These are phyloP conservation scores for Yamadazyma songkhlaensis DNA, from an alignment of 1,139 yeast genomes.

Conservation along the genomic window DNA sequence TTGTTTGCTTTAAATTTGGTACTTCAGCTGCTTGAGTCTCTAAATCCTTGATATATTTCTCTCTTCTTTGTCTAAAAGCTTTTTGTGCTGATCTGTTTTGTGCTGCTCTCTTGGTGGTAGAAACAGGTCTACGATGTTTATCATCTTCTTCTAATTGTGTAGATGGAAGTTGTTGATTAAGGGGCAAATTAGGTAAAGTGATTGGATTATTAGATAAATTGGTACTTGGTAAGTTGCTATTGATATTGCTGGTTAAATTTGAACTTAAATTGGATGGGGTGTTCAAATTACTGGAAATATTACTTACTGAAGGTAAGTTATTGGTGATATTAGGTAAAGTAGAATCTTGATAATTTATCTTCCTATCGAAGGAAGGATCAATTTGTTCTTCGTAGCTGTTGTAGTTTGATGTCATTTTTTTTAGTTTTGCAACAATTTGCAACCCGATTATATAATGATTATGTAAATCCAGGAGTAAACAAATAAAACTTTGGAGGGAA, in stretches of 20 bases:
- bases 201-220: neutral
- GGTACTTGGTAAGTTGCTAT: neutral
- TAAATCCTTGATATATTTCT: conserved; percentile 70
- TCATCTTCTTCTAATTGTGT: neutral
- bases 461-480: conserved; percentile 3
- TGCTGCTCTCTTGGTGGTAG: conserved; percentile 76
- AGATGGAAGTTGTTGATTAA: neutral
- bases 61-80: conserved; percentile 81
- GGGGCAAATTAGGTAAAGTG: neutral
- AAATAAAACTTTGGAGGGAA: neutral
- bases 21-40: conserved; percentile 68
- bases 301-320: conserved; percentile 3
- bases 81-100: conserved; percentile 88
- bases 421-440: conserved; percentile 2
- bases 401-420: conserved; percentile 7
- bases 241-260: neutral
- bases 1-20: conserved; percentile 54
- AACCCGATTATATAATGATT: conserved; percentile 8
- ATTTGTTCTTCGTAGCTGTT: conserved; percentile 18
- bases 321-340: neutral
- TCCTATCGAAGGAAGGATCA: conserved; percentile 31
- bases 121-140: conserved; percentile 36
- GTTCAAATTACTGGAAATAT: too few relatives aligned
- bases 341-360: conserved; percentile 18
- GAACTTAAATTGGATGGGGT: neutral